Evolutionary conservation across 495 filamentous ascomycete species (phyloP).

Genomic region (Lasiosphaeria hispida): DNA sequence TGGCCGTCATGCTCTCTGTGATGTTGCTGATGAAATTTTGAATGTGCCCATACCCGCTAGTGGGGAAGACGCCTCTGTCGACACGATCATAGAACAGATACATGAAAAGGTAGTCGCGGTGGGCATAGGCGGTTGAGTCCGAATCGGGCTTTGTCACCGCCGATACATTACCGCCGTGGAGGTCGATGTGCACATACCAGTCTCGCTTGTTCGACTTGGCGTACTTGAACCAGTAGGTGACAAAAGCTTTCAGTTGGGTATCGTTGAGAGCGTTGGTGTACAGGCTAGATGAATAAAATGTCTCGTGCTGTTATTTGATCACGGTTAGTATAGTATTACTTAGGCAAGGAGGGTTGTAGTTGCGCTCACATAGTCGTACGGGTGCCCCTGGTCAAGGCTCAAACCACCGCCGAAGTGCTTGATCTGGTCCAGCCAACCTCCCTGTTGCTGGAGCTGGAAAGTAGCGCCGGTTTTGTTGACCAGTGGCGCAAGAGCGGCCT

Average conservation of each 20-base stretch:
- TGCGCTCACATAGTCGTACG: slow-evolving; percentile 23
- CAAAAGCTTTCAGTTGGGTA: slow-evolving; percentile 34
- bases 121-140: slow-evolving; percentile 39
- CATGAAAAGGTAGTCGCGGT: slow-evolving; percentile 46
- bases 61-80: slow-evolving; percentile 31
- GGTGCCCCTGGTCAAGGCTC: slow-evolving; percentile 36
- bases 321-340: not conserved
- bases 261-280: slow-evolving; percentile 37
- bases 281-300: slow-evolving; percentile 42
- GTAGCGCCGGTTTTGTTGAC: slow-evolving; percentile 34
- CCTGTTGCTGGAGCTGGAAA: slow-evolving; percentile 30
- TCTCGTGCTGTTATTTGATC: slow-evolving; percentile 37
- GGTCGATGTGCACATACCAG: slow-evolving; percentile 48
- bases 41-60: slow-evolving; percentile 33
- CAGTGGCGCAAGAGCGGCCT: slow-evolving; percentile 35
- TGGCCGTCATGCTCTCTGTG: slow-evolving; percentile 25
- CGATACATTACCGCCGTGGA: slow-evolving; percentile 45
- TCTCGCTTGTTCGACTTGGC: slow-evolving; percentile 41
- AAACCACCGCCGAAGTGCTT: slow-evolving; percentile 42
- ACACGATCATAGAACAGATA: slow-evolving; percentile 44
- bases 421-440: slow-evolving; percentile 41
- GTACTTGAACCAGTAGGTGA: slow-evolving; percentile 43
- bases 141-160: slow-evolving; percentile 31
- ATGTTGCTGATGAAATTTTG: slow-evolving; percentile 39
- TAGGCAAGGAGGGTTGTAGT: not conserved